Percentiles rank a stretch among this genome's conserved stretches.
These are phyloP conservation scores for Bisporella sp. DNA, from an alignment of 2,329 filamentous ascomycete species.

Conservation along the genomic window DNA sequence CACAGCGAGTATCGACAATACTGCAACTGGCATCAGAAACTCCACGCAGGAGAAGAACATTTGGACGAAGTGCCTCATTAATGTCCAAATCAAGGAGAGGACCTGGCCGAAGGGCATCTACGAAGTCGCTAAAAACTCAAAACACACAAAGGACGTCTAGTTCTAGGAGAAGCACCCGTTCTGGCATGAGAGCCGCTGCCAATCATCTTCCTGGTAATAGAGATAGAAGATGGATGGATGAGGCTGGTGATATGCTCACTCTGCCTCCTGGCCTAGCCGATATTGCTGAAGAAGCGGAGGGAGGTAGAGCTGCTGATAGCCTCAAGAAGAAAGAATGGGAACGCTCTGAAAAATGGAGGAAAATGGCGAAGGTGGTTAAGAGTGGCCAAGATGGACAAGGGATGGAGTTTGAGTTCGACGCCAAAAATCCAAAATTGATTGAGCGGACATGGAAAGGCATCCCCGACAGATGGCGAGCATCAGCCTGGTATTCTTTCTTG, in stretches of 20 bases:
- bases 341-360: constrained; percentile 60
- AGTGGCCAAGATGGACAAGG: constrained; percentile 46
- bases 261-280: constrained; percentile 49
- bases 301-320: constrained; percentile 44
- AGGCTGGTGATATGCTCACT: constrained; percentile 61
- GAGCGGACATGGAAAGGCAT: constrained; percentile 97
- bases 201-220: constrained; percentile 55
- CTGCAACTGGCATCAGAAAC: constrained; percentile 24
- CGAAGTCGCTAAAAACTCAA: constrained; percentile 52
- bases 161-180: constrained; percentile 39
- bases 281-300: constrained; percentile 47
- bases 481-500: constrained; percentile 93
- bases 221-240: constrained; percentile 54
- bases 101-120: constrained; percentile 48
- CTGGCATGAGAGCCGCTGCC: constrained; percentile 45
- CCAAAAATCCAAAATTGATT: constrained; percentile 74
- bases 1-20: constrained; percentile 25
- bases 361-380: constrained; percentile 53
- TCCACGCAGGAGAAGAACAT: constrained; percentile 22
- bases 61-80: constrained; percentile 21
- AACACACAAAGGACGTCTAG: constrained; percentile 7
- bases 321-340: constrained; percentile 57
- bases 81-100: constrained; percentile 24
- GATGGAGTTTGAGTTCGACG: constrained; percentile 72
- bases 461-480: constrained; percentile 87